These are phyloP conservation scores for Colletotrichum kahawae DNA, from an alignment of 2,329 filamentous ascomycete species.

Conservation along the genomic window DNA sequence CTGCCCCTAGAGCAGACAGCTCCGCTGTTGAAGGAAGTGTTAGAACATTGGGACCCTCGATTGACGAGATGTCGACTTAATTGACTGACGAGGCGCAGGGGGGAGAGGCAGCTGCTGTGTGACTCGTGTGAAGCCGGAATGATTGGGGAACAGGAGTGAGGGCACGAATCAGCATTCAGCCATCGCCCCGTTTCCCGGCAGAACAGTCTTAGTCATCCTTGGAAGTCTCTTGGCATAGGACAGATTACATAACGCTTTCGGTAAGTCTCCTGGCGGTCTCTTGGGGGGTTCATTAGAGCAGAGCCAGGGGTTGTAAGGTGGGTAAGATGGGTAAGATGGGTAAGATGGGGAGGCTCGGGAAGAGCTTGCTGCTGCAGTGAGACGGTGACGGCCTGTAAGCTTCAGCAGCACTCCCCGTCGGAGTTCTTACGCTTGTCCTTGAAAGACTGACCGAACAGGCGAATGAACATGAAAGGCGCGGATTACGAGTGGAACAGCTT, in stretches of 20 bases:
- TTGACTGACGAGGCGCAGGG: neutral
- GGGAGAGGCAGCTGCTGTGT: neutral
- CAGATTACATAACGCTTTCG: conserved; percentile 9
- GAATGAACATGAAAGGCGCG: neutral
- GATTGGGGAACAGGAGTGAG: conserved; percentile 15
- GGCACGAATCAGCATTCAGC: conserved; percentile 20
- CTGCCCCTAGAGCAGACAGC: conserved; percentile 23
- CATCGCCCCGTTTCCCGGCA: conserved; percentile 6
- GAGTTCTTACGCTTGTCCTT: neutral
- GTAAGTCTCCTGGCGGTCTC: neutral
- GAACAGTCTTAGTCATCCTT: conserved; percentile 15
- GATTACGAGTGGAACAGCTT: neutral
- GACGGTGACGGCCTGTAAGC: neutral
- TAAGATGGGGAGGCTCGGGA: neutral
- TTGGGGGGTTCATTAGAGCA: neutral
- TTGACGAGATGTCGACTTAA: conserved; percentile 15
- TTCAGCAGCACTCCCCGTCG: neutral
- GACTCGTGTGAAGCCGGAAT: conserved; percentile 21
- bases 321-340: neutral
- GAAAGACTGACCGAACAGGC: neutral
- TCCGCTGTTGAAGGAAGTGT: conserved; percentile 21
- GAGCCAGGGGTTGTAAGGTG: neutral
- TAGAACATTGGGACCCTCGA: conserved; percentile 1
- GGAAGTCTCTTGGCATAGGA: conserved; percentile 1
- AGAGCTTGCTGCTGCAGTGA: neutral